phyloP scores from a whole-genome alignment of 768 basidiomycete species.

The Podaxis sp. region DNA sequence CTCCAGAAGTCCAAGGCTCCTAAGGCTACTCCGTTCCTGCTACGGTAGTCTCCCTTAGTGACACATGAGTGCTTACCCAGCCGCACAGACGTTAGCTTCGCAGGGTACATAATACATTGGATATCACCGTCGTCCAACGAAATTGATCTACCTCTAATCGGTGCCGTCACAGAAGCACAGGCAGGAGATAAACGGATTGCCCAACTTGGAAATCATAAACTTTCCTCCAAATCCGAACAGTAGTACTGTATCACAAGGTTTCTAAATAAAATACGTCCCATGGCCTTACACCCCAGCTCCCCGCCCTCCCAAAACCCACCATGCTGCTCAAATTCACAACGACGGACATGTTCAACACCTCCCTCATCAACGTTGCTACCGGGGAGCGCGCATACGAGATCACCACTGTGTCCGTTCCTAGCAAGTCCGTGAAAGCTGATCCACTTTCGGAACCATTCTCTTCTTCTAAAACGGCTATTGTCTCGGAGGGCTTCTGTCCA shows the following conservation, averaged over 20 bases:
- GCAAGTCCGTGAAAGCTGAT: constrained; percentile 29
- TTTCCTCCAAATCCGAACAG: constrained; percentile 34
- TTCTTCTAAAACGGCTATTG: constrained; percentile 12
- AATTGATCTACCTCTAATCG: background rate
- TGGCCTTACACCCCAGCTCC: constrained; percentile 2
- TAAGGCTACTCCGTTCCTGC: background rate
- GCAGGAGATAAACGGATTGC: constrained; percentile 40
- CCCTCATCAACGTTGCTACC: constrained; percentile 53
- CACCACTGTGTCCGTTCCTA: constrained; percentile 38
- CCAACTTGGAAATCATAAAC: constrained; percentile 47
- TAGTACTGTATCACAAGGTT: constrained; percentile 3
- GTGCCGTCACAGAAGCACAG: constrained; percentile 4
- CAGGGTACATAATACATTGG: too few species aligned
- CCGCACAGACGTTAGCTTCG: too few species aligned
- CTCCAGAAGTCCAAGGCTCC: too few species aligned
- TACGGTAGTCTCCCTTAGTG: background rate
- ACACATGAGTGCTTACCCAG: too few species aligned
- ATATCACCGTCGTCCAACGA: background rate
- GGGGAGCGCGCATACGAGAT: constrained; percentile 50
- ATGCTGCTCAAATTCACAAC: constrained; percentile 64
- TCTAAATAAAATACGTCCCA: constrained; percentile 17
- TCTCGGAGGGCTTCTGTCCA: constrained; percentile 13
- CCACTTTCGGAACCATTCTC: constrained; percentile 20
- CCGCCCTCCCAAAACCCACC: constrained; percentile 16
- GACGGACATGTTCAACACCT: constrained; percentile 56